These are phyloP conservation scores for Pisolithus thermaeus DNA, from an alignment of 1,284 basidiomycete genomes.

Conservation along the genomic window DNA sequence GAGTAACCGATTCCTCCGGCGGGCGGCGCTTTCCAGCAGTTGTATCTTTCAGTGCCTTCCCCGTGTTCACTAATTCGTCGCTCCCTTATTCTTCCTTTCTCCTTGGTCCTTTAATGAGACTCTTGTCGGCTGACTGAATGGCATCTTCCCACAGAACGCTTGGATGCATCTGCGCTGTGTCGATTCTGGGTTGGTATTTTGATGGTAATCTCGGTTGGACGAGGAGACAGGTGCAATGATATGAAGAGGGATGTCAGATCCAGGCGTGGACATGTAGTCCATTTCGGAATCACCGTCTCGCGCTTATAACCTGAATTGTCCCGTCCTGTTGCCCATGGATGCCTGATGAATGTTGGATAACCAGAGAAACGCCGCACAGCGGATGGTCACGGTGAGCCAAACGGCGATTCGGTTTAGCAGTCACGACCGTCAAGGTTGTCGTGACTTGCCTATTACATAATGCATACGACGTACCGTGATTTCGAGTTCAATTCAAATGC, in stretches of 20 bases:
- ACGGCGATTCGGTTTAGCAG: too few relatives aligned
- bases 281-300: background rate
- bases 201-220: slow-evolving; percentile 35
- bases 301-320: background rate
- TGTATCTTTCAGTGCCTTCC: too few relatives aligned
- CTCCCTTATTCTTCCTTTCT: slow-evolving; percentile 41
- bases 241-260: slow-evolving; percentile 70
- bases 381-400: background rate
- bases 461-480: too few relatives aligned
- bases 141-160: slow-evolving; percentile 30
- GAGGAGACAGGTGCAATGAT: slow-evolving; percentile 50
- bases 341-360: too few relatives aligned
- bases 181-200: slow-evolving; percentile 10
- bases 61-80: slow-evolving; percentile 3
- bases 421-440: too few relatives aligned
- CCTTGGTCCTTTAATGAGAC: slow-evolving; percentile 15
- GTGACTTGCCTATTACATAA: too few relatives aligned
- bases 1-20: too few relatives aligned
- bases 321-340: background rate
- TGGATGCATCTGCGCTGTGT: slow-evolving; percentile 26
- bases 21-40: too few relatives aligned
- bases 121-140: slow-evolving; percentile 24
- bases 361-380: background rate
- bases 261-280: slow-evolving; percentile 31
- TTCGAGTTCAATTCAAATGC: too few relatives aligned